These are phyloP conservation scores for Calonectria hawksworthii DNA, from an alignment of 2,329 filamentous ascomycete genomes.

Conservation along the genomic window DNA sequence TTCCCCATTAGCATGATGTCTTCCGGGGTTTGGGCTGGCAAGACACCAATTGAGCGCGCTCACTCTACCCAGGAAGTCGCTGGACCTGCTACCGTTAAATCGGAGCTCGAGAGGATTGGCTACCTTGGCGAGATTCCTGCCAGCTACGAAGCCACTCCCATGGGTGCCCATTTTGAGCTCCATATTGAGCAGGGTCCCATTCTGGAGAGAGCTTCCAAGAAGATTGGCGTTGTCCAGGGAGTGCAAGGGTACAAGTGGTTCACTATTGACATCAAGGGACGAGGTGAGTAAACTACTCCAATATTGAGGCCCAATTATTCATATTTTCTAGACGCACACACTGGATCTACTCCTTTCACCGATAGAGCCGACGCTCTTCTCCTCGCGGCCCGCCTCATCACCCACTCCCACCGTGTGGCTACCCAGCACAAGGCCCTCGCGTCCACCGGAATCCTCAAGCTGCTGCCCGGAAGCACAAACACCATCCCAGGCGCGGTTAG, in stretches of 20 bases:
- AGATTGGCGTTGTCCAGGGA: conserved; percentile 51
- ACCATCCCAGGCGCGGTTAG: conserved; percentile 33
- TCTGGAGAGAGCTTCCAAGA: conserved; percentile 63
- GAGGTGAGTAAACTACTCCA: conserved; percentile 35
- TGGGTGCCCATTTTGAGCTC: conserved; percentile 84
- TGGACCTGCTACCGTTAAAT: conserved; percentile 43
- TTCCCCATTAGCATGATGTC: conserved; percentile 83
- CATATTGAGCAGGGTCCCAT: conserved; percentile 88
- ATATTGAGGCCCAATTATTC: not conserved
- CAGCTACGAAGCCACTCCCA: conserved; percentile 57
- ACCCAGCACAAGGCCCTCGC: conserved; percentile 31
- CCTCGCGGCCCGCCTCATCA: conserved; percentile 30
- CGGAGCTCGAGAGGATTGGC: conserved; percentile 77
- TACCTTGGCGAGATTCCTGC: conserved; percentile 70
- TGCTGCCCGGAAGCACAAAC: conserved; percentile 33
- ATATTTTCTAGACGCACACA: conserved; percentile 28
- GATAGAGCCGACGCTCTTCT: conserved; percentile 30
- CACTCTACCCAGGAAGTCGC: conserved; percentile 73
- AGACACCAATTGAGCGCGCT: conserved; percentile 71
- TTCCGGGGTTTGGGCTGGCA: conserved; percentile 83
- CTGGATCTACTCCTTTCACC: conserved; percentile 29
- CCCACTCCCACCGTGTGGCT: conserved; percentile 31
- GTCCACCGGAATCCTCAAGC: conserved; percentile 30
- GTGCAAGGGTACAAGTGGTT: conserved; percentile 52
- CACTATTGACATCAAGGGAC: conserved; percentile 46